Evolutionary conservation across 371 early-diverging fungal species (phyloP), one percentile per base, ranked within the genome.

Genomic region (Actinomortierella ambigua): DNA sequence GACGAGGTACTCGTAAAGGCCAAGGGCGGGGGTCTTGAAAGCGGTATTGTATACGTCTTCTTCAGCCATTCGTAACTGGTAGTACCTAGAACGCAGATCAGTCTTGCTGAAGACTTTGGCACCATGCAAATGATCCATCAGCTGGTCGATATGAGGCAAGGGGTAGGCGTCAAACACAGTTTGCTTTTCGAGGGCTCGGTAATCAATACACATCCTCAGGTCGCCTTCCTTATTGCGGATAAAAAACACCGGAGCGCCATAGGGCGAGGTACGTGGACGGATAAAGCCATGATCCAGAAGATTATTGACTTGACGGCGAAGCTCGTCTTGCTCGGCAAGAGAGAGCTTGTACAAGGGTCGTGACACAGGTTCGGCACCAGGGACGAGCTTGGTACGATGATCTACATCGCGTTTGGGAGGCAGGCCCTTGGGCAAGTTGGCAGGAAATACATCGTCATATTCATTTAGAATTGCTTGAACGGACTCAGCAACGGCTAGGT

Each of bases 121-220:
- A 2, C 67, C 57, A 5, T n/a, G 28, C 34, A 41, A 41, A 8
- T 15, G 64, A 11, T 80, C 79, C 0, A 80, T 27, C 20, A 76
- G 59, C 18, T 81, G 9, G 75, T 66, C 50, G 17, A 82, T 65
- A 0, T 49, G 14, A 9, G 80, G 81, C 20, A 83, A 20, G 1
- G 78, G 79, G 53, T 80, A 68, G 0, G 67, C 49, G 50, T 85
- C 77, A 26, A 71, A 69, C 15, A 77, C 62, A 9, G 83, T 86
- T 5, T 79, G 48, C 23, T 57, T 48, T 58, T 88, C 85, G 7
- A 85, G 52, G 0, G 63, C 77, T 24, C 81, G 69, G 56, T 84
- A 85, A 47, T 85, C 84, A 0, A 81, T 59, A 52, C 82, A 85
- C 24, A 82, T 27, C 41, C 41, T 41, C 9, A 41, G 41, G 15